Evolutionary conservation across 2,329 filamentous ascomycete genomes (phyloP).

Genomic region (Ceratocystiopsis sp.): DNA sequence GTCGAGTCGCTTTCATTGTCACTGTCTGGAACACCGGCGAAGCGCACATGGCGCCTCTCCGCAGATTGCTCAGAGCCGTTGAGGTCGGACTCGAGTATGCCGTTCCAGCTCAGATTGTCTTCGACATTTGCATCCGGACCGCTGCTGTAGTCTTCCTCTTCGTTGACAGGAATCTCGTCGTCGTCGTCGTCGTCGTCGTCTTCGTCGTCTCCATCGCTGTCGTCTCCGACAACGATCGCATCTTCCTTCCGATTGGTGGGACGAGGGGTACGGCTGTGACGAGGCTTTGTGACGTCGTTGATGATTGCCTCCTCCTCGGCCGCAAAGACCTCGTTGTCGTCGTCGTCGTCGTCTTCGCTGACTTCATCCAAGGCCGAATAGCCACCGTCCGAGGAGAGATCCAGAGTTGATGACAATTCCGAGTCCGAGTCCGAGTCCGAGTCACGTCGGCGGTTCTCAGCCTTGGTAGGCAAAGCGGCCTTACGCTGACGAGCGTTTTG

Average conservation of each 20-base stretch:
- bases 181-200: slow-evolving; percentile 22
- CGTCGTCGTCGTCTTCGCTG: slow-evolving; percentile 59
- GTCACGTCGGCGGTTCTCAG: slow-evolving; percentile 27
- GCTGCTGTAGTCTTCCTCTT: slow-evolving; percentile 21
- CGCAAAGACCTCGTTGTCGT: slow-evolving; percentile 61
- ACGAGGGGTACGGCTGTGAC: slow-evolving; percentile 31
- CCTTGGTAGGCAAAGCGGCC: slow-evolving; percentile 20
- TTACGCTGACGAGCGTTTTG: slow-evolving; percentile 33
- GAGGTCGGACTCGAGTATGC: slow-evolving; percentile 22
- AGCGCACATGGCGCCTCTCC: slow-evolving; percentile 54
- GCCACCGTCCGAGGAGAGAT: slow-evolving; percentile 49
- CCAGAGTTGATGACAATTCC: slow-evolving; percentile 35
- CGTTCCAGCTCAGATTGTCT: slow-evolving; percentile 26
- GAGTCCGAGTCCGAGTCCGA: slow-evolving; percentile 31
- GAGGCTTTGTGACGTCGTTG: slow-evolving; percentile 21
- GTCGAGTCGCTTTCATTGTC: slow-evolving; percentile 31
- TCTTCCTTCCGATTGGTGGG: slow-evolving; percentile 18
- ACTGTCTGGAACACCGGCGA: slow-evolving; percentile 48
- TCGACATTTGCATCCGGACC: slow-evolving; percentile 21
- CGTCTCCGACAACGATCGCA: slow-evolving; percentile 18
- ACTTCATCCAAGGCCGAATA: slow-evolving; percentile 68
- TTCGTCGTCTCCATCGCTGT: slow-evolving; percentile 20
- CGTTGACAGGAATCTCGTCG: slow-evolving; percentile 22
- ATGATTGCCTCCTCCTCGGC: slow-evolving; percentile 64
- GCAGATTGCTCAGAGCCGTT: slow-evolving; percentile 6